Evolutionary conservation across 2,329 filamentous ascomycete genomes (phyloP), one percentile per base, ranked within the genome.

Genomic region (Pseudonectria buxi): DNA sequence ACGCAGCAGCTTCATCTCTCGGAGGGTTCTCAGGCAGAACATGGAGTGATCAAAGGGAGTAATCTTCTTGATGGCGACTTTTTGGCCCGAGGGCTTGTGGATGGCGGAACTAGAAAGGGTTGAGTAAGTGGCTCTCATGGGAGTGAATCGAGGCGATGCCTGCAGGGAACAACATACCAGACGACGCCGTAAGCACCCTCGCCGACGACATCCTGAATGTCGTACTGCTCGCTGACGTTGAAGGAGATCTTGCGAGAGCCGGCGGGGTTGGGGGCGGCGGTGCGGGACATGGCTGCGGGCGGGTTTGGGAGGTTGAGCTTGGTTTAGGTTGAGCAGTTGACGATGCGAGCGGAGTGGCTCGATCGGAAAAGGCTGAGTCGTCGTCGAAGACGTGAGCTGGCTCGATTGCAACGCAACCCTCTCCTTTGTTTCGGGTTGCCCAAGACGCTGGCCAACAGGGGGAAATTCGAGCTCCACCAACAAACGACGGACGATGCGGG

Each of bases 1-100:
- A 55, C 92, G 79, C 56, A 98, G 71, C 39, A 98, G 75, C 77
- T 98, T 98, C 92, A 98, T 98, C 69, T 98, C 92, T 64, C 92
- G 88, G 49, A 98, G 72, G 1, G 92, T 98, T 62, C 92, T 77
- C 55, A 98, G 70, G 63, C 90, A 95, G 74, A 95, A 95, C 89
- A 95, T 95, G 61, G 88, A 95, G 63, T 96, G 92, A 58, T 98
- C 92, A 65, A 98, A 98, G 6, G 92, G 92, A 0, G 89, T 96
- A 56, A 98, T 98, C 77, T 98, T 98, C 76, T 98, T 98, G 74
- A 98, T 98, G 43, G 92, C 92, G 41, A 98, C 92, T 68, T 96
- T 96, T 67, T 98, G 92, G 45, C 88, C 83, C 0, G 92, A 96
- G 14, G 92, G 92, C 69, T 96, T 96, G 72, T 98, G 92, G 51